These are phyloP conservation scores for Colletotrichum sojae DNA, from an alignment of 2,329 filamentous ascomycete species.

Conservation along the genomic window DNA sequence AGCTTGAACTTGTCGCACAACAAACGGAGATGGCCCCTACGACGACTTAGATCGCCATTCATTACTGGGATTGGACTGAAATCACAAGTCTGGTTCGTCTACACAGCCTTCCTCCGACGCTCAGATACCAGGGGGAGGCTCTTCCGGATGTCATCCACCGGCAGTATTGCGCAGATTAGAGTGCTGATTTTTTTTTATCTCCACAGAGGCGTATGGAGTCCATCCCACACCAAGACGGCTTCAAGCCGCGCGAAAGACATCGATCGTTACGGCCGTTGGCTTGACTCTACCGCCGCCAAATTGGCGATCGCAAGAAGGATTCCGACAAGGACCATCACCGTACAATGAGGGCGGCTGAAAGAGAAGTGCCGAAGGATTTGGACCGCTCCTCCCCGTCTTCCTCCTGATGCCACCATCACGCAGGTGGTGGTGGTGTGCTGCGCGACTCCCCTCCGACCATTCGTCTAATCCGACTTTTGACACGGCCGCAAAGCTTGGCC, in stretches of 20 bases:
- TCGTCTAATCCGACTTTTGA: conserved; percentile 11
- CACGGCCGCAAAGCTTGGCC: conserved; percentile 16
- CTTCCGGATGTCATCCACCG: background rate
- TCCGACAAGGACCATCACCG: conserved; percentile 11
- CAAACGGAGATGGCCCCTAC: background rate
- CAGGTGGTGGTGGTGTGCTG: conserved; percentile 13
- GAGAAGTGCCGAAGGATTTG: conserved; percentile 16
- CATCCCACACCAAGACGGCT: conserved; percentile 25
- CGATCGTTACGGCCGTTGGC: conserved; percentile 36
- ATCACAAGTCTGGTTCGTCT: conserved; percentile 10
- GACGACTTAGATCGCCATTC: background rate
- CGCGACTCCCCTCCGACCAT: conserved; percentile 10
- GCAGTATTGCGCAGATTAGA: conserved; percentile 21
- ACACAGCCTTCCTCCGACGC: background rate
- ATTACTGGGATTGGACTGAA: conserved; percentile 17
- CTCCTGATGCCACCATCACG: conserved; percentile 9
- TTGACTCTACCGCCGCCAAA: conserved; percentile 10
- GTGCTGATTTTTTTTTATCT: conserved; percentile 34
- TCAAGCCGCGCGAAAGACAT: conserved; percentile 18
- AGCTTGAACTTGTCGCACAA: conserved; percentile 4
- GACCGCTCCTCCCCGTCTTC: conserved; percentile 4
- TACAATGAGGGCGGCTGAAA: conserved; percentile 10
- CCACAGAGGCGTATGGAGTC: conserved; percentile 30
- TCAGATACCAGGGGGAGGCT: background rate
- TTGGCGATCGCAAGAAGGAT: background rate